Evolutionary conservation across 352 stramenopile genomes (phyloP), one percentile per base, ranked within the genome.

Genomic region (Phytophthora pistaciae): DNA sequence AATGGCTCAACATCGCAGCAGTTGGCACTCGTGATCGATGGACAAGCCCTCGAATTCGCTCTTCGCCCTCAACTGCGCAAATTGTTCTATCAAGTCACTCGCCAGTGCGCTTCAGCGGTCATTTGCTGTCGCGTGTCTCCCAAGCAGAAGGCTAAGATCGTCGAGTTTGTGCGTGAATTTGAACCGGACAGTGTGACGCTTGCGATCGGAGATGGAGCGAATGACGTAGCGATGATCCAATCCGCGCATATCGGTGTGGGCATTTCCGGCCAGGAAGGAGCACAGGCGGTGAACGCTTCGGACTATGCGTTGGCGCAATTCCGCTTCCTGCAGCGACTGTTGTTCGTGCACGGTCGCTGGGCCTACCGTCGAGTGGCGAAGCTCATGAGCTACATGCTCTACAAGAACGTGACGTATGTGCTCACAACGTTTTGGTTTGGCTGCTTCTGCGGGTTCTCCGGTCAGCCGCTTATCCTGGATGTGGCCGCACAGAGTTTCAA

Each of bases 151-250:
- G 78, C 89, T 10, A 79, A 95, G 18, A 88, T 97, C 25, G 85
- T 97, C 13, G 79, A 90, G 23, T 79, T 96, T 49, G 79, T 97
- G 40, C 90, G 90, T 42, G 63, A 86, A 18, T 85, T 87, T 23
- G 88, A 95, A 25, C 78, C 78, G 0, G 74, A 92, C 10, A 90
- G 82, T 50, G 86, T 96, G 56, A 98, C 92, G n/a, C 75, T 98
- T 8, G 87, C 91, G 13, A 98, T 98, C 36, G 94, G 96, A n/a
- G 96, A 99, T 74, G 96, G 96, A 56, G 96, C 95, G n/a, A 99
- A 99, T 79, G 96, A 99, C 62, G 96, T 99, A 7, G 91, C 88
- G 31, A 99, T 99, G 96, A 98, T 99, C 42, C 92, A 98, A 71
- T 80, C 89, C 14, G 93, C 91, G 3, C 90, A 98, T 66, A 88